A percentile compares a stretch with the other conserved stretches of the same genome.
Conservation (phyloP, 2,329 filamentous ascomycete species). For the Fusarium sp. region DNA sequence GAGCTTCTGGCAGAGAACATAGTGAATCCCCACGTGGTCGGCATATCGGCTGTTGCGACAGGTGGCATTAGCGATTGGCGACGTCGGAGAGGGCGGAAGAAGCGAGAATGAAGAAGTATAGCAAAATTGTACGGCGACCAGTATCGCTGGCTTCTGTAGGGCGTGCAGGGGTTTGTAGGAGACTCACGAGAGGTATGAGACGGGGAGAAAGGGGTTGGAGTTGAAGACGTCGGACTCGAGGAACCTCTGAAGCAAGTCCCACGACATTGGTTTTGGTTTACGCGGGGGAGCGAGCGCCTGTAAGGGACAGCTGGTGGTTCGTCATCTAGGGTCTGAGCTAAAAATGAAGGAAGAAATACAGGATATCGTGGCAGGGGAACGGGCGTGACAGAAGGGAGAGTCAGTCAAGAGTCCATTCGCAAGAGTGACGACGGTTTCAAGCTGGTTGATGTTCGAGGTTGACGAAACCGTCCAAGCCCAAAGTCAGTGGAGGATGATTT, state of each 20-base stretch:
- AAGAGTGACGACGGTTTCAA: conserved; percentile 14
- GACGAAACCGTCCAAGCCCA: conserved; percentile 15
- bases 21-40: conserved; percentile 89
- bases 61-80: conserved; percentile 40
- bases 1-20: conserved; percentile 88
- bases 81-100: conserved; percentile 28
- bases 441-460: conserved; percentile 20
- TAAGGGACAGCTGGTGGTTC: conserved; percentile 46
- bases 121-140: neutral
- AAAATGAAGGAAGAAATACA: conserved; percentile 10
- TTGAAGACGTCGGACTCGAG: conserved; percentile 95
- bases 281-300: conserved; percentile 46
- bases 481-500: neutral
- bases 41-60: conserved; percentile 75
- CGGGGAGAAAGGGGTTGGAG: conserved; percentile 86
- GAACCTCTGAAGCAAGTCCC: conserved; percentile 89
- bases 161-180: conserved; percentile 4
- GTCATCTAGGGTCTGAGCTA: conserved; percentile 49
- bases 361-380: neutral
- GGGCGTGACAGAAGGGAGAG: neutral
- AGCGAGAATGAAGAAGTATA: neutral
- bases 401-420: conserved; percentile 29
- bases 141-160: neutral
- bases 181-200: conserved; percentile 87
- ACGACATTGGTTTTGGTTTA: conserved; percentile 71